Evolutionary conservation across 371 early-diverging fungal species (phyloP), one percentile per base, ranked within the genome.

Genomic region (Rhizopus delemar): DNA sequence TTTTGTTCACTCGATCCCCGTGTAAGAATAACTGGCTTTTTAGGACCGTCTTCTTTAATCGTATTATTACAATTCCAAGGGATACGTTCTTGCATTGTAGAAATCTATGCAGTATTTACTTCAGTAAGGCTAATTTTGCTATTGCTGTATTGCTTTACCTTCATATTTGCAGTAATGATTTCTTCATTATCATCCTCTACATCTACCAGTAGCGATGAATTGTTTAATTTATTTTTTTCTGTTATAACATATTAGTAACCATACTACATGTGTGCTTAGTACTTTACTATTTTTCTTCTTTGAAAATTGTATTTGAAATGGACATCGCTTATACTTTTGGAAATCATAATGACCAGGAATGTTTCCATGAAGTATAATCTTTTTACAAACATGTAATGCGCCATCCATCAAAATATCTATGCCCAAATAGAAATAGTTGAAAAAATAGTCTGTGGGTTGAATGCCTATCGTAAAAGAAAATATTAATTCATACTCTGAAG

Each of bases 381-480:
- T 92, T 61, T 85, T 86, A 63, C 88, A 85, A 4, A 80, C 72
- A 65, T 92, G 90, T 3, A 73, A 65, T 16, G 65, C 62, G 6
- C 89, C 91, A 63, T 90, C 90, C 59, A 92, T 84, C 12, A 90
- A 63, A 36, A 90, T 69, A 65, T 92, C 92, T 15, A 92, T 77
- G 1, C 92, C 92, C 39, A 86, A 51, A 46, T 83, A 81, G 66
- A 89, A 90, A 53, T 90, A 89, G 63, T 89, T 85, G 60, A 81
- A 83, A 58, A 88, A 86, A 51, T 86, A 89, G 56, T 87, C 88
- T 29, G 80, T 82, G 0, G 86, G 77, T 16, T 64, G 64, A 12
- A 58, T 51, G 7, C 29, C 48, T 48, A 48, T 29, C 28, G 28
- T 15, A 16, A 48, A 7, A 29, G 7, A 29, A 28, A 48, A 29